phyloP scores from a whole-genome alignment of 2,329 filamentous ascomycete genomes.

The Colletotrichum navitas region DNA sequence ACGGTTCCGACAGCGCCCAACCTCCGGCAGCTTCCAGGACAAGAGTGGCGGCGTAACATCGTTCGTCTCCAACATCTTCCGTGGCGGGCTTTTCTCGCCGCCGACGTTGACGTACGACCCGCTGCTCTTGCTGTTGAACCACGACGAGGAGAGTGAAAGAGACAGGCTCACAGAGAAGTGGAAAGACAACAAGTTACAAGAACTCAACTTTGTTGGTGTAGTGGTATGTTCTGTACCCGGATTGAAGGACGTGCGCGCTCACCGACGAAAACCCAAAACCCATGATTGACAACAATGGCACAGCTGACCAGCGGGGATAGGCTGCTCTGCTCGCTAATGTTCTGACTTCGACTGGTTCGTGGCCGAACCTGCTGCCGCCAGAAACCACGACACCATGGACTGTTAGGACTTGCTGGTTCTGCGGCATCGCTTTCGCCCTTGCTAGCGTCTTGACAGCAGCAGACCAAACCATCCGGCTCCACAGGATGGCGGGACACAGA shows the following conservation, averaged over 20 bases:
- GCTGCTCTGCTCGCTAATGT: constrained; percentile 29
- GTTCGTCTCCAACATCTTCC: constrained; percentile 14
- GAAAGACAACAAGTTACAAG: constrained; percentile 55
- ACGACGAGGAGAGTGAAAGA: constrained; percentile 29
- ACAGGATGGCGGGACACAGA: constrained; percentile 56
- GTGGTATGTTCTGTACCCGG: constrained; percentile 43
- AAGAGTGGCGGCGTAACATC: neutral
- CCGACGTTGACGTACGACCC: constrained; percentile 19
- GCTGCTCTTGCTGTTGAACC: constrained; percentile 18
- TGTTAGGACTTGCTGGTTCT: constrained; percentile 57
- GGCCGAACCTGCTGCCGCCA: constrained; percentile 56
- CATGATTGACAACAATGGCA: neutral
- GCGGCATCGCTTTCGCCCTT: constrained; percentile 61
- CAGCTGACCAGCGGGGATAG: neutral
- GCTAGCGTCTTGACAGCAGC: constrained; percentile 62
- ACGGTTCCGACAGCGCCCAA: neutral
- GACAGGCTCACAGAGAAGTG: constrained; percentile 53
- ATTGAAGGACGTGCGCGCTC: neutral
- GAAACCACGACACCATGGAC: constrained; percentile 54
- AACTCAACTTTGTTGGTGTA: constrained; percentile 57
- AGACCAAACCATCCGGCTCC: constrained; percentile 57
- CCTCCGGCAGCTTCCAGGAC: neutral
- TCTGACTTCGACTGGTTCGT: constrained; percentile 57
- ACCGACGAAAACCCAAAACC: no score
- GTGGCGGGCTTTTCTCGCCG: constrained; percentile 24